A percentile compares a stretch with the other conserved stretches of the same genome.
Conservation (phyloP, 1,284 basidiomycete genomes). For the Megacollybia platyphylla region DNA sequence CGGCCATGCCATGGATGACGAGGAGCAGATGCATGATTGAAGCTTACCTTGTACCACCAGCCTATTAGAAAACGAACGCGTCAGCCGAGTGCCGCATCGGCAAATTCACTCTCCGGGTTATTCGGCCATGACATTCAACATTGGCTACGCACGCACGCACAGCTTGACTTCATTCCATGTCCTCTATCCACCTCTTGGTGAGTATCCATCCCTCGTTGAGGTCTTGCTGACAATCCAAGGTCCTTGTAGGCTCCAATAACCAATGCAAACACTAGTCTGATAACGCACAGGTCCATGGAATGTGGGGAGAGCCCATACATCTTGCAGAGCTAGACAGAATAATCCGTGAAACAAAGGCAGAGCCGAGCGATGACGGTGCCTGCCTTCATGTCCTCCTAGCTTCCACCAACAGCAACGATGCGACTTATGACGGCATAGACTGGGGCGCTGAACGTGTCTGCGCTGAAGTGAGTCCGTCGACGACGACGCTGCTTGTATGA, state of each 20-base stretch:
- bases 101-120: no score
- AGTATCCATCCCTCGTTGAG: no score
- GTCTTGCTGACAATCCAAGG: no score
- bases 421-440: constrained; percentile 56
- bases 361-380: constrained; percentile 14
- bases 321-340: constrained; percentile 6
- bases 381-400: constrained; percentile 29
- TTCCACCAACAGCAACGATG: constrained; percentile 33
- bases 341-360: constrained; percentile 8
- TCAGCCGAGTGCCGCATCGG: no score
- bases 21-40: constrained; percentile 43
- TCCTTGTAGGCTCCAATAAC: no score
- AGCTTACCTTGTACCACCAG: background rate
- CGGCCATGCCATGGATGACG: constrained; percentile 81
- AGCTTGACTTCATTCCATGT: background rate
- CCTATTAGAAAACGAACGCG: no score
- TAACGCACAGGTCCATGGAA: background rate
- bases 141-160: no score
- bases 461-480: constrained; percentile 40
- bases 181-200: background rate
- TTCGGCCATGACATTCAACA: no score
- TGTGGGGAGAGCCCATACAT: constrained; percentile 2
- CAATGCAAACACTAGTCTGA: no score
- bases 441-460: constrained; percentile 52
- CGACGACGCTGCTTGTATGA: background rate